Conservation (phyloP, 495 filamentous ascomycete species). For the Daldinia bambusicola region DNA sequence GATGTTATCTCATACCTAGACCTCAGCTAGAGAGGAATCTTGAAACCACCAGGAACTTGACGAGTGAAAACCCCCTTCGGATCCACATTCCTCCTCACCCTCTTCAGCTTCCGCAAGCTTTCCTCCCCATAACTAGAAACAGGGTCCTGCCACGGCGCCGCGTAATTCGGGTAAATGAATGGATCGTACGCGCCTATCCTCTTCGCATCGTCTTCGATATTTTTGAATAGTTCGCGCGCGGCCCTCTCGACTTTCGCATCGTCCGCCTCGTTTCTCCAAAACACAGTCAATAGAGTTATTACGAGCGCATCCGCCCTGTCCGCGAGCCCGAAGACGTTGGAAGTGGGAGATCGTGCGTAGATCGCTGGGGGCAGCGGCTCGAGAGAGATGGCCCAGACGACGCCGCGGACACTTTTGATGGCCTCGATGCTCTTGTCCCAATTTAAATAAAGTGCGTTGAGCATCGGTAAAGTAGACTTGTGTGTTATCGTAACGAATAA, state of each 20-base stretch:
- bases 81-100: constrained; percentile 56
- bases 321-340: constrained; percentile 60
- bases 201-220: constrained; percentile 11
- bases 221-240: constrained; percentile 8
- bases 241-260: constrained; percentile 16
- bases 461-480: constrained; percentile 15
- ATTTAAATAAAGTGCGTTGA: constrained; percentile 33
- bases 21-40: constrained; percentile 25
- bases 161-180: constrained; percentile 53
- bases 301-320: constrained; percentile 41
- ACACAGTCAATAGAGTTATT: constrained; percentile 2
- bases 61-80: constrained; percentile 57
- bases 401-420: constrained; percentile 3
- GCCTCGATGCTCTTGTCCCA: constrained; percentile 31
- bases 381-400: constrained; percentile 44
- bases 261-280: constrained; percentile 12
- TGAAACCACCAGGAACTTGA: constrained; percentile 48
- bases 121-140: constrained; percentile 57
- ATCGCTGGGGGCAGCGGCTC: constrained; percentile 58
- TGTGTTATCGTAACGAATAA: constrained; percentile 18
- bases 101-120: constrained; percentile 51
- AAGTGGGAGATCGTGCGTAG: constrained; percentile 50
- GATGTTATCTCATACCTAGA: not conserved
- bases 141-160: constrained; percentile 51
- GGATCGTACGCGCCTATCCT: constrained; percentile 29